phyloP scores from a whole-genome alignment of 2,329 filamentous ascomycete species.

The Arthrobotrys sinensis region DNA sequence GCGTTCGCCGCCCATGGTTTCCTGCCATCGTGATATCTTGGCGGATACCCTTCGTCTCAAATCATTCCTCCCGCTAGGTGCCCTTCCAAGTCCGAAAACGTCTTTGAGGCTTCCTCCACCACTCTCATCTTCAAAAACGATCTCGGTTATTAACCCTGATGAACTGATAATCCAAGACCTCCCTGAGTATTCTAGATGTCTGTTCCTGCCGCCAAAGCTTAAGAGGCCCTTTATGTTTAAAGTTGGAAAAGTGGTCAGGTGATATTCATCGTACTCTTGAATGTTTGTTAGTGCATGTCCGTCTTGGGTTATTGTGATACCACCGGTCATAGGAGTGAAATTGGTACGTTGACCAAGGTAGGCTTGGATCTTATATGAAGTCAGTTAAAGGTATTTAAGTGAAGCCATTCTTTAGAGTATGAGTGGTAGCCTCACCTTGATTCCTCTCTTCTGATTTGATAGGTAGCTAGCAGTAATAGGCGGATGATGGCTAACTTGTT shows the following conservation, averaged over 20 bases:
- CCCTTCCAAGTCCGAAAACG: background rate
- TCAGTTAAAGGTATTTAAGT: too few relatives aligned
- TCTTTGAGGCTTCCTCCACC: background rate
- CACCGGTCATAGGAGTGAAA: conserved; percentile 14
- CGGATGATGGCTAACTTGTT: conserved; percentile 42
- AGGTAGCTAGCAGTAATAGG: conserved; percentile 34
- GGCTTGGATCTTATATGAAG: conserved; percentile 25
- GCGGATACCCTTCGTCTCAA: background rate
- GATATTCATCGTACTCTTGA: background rate
- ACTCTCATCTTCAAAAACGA: conserved; percentile 16
- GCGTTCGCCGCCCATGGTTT: background rate
- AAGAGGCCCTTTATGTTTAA: conserved; percentile 1
- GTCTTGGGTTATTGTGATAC: conserved; percentile 27
- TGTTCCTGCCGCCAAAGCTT: background rate
- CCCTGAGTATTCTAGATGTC: conserved; percentile 25
- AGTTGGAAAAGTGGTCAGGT: conserved; percentile 22
- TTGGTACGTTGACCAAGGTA: conserved; percentile 19
- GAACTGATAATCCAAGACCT: conserved; percentile 14
- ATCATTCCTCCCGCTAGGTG: background rate
- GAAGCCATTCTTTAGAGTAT: background rate
- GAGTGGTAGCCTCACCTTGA: conserved; percentile 6
- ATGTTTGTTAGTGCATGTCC: conserved; percentile 33
- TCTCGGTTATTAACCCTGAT: conserved; percentile 20
- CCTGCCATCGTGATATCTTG: conserved; percentile 14
- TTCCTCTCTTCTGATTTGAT: conserved; percentile 9